Percentiles rank a stretch among this genome's conserved stretches.
These are phyloP conservation scores for Orobanche coerulescens DNA, from an alignment of 257 asterid genomes.

Conservation along the genomic window DNA sequence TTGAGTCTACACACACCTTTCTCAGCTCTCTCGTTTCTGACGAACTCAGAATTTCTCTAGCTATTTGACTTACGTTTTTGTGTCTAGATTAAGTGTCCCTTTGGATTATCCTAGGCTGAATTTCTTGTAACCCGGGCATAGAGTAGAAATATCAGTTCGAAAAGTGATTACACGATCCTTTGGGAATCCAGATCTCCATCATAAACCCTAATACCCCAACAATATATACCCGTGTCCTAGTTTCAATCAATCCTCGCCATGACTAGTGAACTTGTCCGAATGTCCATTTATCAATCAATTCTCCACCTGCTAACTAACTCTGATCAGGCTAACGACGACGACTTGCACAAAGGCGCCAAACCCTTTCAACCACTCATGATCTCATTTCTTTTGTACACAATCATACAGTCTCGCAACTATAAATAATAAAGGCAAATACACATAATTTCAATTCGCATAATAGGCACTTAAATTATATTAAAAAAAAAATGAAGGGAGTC, in stretches of 20 bases:
- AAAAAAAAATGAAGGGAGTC: conserved; percentile 36
- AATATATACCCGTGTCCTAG: background rate
- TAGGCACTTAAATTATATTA: background rate
- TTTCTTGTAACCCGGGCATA: too few species aligned
- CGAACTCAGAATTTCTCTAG: too few species aligned
- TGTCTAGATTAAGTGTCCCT: too few species aligned
- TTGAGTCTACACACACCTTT: too few species aligned
- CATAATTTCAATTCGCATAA: background rate
- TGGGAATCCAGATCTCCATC: too few species aligned
- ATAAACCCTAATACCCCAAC: too few species aligned
- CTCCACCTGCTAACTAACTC: conserved; percentile 25
- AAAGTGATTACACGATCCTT: too few species aligned
- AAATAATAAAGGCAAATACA: conserved; percentile 4
- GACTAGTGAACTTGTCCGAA: background rate
- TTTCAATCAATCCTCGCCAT: background rate
- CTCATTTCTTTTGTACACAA: conserved; percentile 17
- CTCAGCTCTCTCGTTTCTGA: too few species aligned
- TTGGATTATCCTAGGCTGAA: too few species aligned
- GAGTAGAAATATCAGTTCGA: too few species aligned
- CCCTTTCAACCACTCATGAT: conserved; percentile 20
- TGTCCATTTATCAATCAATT: conserved; percentile 26
- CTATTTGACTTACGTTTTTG: too few species aligned
- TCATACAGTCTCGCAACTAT: conserved; percentile 17
- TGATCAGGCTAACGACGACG: conserved; percentile 5
- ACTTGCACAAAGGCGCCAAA: conserved; percentile 5